Evolutionary conservation across 352 stramenopile species (phyloP).

Genomic region (Pseudoperonospora humuli): DNA sequence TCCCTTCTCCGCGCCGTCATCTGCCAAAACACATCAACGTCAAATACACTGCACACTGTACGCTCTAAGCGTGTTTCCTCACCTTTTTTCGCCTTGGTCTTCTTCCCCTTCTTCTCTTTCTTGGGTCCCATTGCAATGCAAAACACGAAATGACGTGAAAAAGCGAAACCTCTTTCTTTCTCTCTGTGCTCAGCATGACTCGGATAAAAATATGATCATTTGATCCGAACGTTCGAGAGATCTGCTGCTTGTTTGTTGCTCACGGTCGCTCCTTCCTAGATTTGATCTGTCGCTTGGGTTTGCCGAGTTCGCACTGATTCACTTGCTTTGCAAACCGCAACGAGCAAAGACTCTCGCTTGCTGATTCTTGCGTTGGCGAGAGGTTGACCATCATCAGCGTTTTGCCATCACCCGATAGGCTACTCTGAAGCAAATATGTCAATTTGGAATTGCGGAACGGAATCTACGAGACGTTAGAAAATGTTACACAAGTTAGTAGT

Average conservation of each 20-base stretch:
- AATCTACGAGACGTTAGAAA: conserved; percentile 43
- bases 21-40: conserved; percentile 14
- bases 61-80: not conserved
- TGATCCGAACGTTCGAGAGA: too few relatives aligned
- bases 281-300: conserved; percentile 89
- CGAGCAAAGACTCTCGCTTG: conserved; percentile 95
- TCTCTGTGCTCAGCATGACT: conserved; percentile 11
- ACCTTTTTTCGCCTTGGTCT: conserved; percentile 79
- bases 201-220: conserved; percentile 26
- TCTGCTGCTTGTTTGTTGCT: conserved; percentile 3
- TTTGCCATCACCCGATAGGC: conserved; percentile 96
- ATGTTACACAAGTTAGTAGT: conserved; percentile 1
- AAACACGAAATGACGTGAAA: conserved; percentile 11
- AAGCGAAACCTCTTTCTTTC: conserved; percentile 10
- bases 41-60: not conserved
- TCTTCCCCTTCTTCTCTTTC: conserved; percentile 73
- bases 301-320: conserved; percentile 96
- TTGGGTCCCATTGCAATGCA: conserved; percentile 44
- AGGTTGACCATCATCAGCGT: conserved; percentile 99
- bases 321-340: conserved; percentile 95
- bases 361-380: conserved; percentile 91
- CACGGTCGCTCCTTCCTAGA: conserved; percentile 46
- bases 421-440: conserved; percentile 97
- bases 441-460: conserved; percentile 98
- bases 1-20: conserved; percentile 67